Base-by-base conservation (phyloP, 345 rosid species). In the Ceriops decandra region DNA sequence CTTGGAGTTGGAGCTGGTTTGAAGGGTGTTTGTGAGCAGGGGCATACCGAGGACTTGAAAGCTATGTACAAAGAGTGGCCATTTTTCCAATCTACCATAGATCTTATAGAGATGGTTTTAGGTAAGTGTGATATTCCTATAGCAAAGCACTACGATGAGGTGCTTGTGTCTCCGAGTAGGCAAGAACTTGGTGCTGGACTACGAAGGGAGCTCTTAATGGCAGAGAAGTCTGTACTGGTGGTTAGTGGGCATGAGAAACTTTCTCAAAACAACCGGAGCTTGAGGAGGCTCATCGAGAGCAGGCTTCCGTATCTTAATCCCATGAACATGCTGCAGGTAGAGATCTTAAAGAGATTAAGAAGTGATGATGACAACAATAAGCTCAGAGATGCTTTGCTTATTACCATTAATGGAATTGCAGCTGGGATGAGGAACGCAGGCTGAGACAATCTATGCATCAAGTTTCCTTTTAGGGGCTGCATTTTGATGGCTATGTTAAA, bases 31-130 rank as follows among this genome's bases (percentile, higher is more conserved):
- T 95, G 95, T 28, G 95, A 89, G 75, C 84, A 85, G 76, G 99
- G 99, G 56, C 74, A 83, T 47, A 77, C 86, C 0, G 89, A 87
- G 58, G 99, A 95, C 64, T 70, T 95, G 70, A 81, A 77, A 73
- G 90, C 86, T 42, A 95, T 95, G 97, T 91, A 95, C 77, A 83
- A 81, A 69, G 99, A 89, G 69, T 91, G 99, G 96, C 99, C 97
- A 0, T 89, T 91, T 72, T 89, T 95, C 75, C 98, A 95, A 60
- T 89, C 91, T 35, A 95, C 93, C 16, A 79, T 95, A 52, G 99
- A 95, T 59, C 99, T 95, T 61, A 91, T 95, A 71, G 99, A 95
- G 83, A 91, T 93, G 97, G 90, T 89, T 57, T 70, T 89, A 33
- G 98, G 91, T 52, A 93, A 93, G 82, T 95, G 97, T 16, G 98